phyloP scores from a whole-genome alignment of 192 early-diverging fungal species.

The Rhizophagus prolifer region DNA sequence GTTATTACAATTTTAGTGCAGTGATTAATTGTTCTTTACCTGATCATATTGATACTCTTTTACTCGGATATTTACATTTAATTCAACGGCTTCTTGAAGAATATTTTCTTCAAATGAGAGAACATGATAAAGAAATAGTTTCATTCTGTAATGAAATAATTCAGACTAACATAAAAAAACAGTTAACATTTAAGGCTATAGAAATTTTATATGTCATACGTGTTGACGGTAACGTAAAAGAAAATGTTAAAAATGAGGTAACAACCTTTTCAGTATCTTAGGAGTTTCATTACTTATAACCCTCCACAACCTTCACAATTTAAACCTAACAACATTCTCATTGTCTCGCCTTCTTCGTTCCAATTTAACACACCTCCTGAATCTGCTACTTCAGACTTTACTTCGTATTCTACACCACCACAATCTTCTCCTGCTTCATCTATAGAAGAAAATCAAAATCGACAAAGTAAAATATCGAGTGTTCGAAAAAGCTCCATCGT shows the following conservation, averaged over 20 bases:
- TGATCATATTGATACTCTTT: constrained; percentile 1
- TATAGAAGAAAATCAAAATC: no score
- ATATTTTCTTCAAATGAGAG: background rate
- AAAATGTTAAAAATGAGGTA: background rate
- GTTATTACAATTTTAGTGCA: no score
- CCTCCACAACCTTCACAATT: no score
- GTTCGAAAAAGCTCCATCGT: no score
- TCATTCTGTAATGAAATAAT: constrained; percentile 2
- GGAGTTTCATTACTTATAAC: background rate
- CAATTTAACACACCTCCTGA: no score
- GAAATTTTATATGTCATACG: background rate
- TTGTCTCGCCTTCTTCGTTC: no score
- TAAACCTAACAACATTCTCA: no score
- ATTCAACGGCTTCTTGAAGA: background rate
- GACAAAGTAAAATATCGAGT: no score
- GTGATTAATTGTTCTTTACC: background rate
- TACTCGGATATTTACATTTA: constrained; percentile 5
- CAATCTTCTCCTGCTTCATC: no score
- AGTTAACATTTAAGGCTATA: background rate
- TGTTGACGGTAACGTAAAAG: background rate
- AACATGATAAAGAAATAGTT: background rate
- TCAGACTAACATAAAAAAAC: background rate
- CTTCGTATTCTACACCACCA: no score
- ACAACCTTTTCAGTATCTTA: no score
- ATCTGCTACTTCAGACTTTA: no score